phyloP scores from a whole-genome alignment of 169 alveolate species.

The Fabrea salina region DNA sequence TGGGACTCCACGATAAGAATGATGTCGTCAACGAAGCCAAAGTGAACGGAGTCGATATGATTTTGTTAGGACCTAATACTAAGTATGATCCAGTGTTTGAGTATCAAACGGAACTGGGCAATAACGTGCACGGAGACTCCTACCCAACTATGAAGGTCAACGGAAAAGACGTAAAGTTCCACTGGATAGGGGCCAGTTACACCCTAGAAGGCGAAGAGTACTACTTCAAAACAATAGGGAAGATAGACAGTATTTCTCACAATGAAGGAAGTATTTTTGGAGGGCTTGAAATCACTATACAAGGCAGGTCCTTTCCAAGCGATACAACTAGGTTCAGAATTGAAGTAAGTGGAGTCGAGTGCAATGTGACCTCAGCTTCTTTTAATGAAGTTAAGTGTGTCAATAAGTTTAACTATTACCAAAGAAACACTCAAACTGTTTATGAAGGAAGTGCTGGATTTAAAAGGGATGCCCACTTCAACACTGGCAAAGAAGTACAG shows the following conservation, averaged over 20 bases:
- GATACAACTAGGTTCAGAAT: background rate
- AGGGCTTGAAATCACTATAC: background rate
- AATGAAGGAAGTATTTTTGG: constrained; percentile 4
- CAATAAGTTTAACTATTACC: background rate
- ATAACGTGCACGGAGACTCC: constrained; percentile 6
- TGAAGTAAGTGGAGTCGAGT: background rate
- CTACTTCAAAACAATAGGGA: constrained; percentile 8
- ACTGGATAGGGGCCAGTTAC: background rate
- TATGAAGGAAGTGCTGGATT: constrained; percentile 19
- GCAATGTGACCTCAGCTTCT: background rate
- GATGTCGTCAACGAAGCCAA: background rate
- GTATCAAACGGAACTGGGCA: constrained; percentile 6
- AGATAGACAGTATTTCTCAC: background rate
- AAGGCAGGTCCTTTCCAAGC: constrained; percentile 14
- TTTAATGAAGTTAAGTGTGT: background rate
- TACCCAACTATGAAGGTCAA: background rate
- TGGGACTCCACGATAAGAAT: background rate
- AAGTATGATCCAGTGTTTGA: too few relatives aligned
- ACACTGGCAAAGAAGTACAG: background rate
- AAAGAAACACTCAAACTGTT: background rate
- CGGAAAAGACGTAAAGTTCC: background rate
- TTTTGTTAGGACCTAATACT: background rate
- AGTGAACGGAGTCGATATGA: background rate
- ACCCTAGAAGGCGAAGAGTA: background rate
- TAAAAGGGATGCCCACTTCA: background rate